Evolutionary conservation across 2,329 filamentous ascomycete species (phyloP), one percentile per base, ranked within the genome.

Genomic region (Stachybotrys elegans): DNA sequence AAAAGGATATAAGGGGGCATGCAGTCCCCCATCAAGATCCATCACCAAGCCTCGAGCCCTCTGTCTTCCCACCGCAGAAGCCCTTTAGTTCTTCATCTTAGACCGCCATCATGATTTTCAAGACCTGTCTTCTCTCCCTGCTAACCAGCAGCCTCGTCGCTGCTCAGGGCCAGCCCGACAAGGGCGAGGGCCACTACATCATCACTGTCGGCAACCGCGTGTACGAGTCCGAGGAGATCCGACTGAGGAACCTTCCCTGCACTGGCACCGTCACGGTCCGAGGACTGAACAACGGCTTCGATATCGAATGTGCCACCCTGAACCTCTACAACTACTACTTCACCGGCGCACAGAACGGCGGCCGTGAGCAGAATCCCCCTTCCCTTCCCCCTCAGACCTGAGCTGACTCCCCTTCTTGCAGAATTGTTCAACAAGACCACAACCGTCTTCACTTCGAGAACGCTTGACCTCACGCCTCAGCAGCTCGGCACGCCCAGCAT

Each of bases 291-390:
- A 43, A 43, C 17, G 42, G 42, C 2, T 43, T 43, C 20, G 42
- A 43, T 16, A 17, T 43, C 22, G 32, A 43, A 13, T 43, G 42
- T 20, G 22, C 21, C n/a, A 43, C 20, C n/a, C 13, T 43, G 42
- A 43, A 43, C 22, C 12, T 43, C 19, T 43, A 36, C 42, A 43
- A 43, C 34, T 43, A 43, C 32, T 22, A 32, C 12, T 43, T 43
- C 32, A 43, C 42, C n/a, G 42, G 31, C 4, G 42, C 34, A 6
- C 9, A 29, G 9, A 38, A 20, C n/a, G 20, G 14, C 11, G 42
- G 32, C 34, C 17, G 42, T 36, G 22, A 37, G 42, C 5, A 12
- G 17, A 6, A 19, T 22, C 8, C 8, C 25, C 14, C 31, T 19
- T 27, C 2, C 13, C 22, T 41, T 16, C 14, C 12, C 16, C 21